Base-by-base conservation (phyloP, 768 basidiomycete species). In the Wakefieldia striispora region DNA sequence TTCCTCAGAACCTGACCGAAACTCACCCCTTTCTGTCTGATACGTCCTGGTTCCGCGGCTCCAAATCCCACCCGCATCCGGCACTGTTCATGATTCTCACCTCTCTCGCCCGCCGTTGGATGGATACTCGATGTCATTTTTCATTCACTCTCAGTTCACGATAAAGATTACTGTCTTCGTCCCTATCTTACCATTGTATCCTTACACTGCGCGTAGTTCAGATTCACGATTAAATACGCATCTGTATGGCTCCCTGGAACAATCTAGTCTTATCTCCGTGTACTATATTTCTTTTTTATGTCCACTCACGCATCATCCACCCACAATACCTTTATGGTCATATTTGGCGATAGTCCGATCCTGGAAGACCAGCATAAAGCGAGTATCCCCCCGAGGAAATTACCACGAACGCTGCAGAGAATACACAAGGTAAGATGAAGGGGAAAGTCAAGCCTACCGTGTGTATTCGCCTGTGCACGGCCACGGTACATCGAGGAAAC, bases 11-110 rank as follows among this genome's bases (percentile, higher is more conserved):
- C 27, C 24, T 42, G 49, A 51, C 39, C 21, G 45, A 37, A 41
- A 26, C 19, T 16, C 24, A 16, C 20, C 34, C 20, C 40, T 19
- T 55, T 50, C 40, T 19, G 33, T 29, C 33, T 14, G 19, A 42
- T 19, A 16, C 8, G 16, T 35, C 27, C 26, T 34, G 42, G 11
- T 50, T 20, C 36, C 16, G 12, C 31, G n/a, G 36, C 12, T 33
- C 24, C 16, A 36, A n/a, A 47, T 61, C 47, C 45, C 56, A 55
- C 45, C 21, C 40, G 49, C 49, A 40, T 19, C 19, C 19, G 29
- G 49, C 37, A n/a, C 19, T 39, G 14, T 43, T 13, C 38, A 23
- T 33, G 16, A 8, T 6, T 11, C 45, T 45, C 50, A 45, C 41
- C 52, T 34, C 47, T 19, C 14, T 37, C 35, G 23, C 26, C 34